A percentile compares a stretch with the other conserved stretches of the same genome.
Evolutionary conservation across 2,329 filamentous ascomycete species (phyloP).

Genomic region (Pseudogymnoascus sp.): DNA sequence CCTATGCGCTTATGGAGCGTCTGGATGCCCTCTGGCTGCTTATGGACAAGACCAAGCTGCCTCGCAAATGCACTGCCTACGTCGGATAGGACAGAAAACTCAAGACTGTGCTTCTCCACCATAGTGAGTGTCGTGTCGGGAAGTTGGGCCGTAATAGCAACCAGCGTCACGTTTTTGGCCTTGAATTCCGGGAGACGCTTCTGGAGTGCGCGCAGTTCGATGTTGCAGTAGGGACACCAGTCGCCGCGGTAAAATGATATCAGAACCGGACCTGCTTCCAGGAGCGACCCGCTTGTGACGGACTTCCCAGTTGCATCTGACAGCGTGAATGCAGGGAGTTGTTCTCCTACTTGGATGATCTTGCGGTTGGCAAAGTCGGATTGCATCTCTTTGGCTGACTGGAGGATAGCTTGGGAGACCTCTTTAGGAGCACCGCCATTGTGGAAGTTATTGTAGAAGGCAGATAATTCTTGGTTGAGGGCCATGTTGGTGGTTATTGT

Average conservation of each 20-base stretch:
- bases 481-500: slow-evolving; percentile 18
- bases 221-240: slow-evolving; percentile 42
- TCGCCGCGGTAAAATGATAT: slow-evolving; percentile 41
- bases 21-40: slow-evolving; percentile 26
- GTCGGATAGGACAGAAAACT: slow-evolving; percentile 37
- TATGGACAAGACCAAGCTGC: slow-evolving; percentile 33
- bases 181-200: slow-evolving; percentile 30
- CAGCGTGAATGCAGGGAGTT: slow-evolving; percentile 31
- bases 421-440: slow-evolving; percentile 11
- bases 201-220: slow-evolving; percentile 33
- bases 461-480: slow-evolving; percentile 15
- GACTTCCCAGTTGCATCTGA: slow-evolving; percentile 30
- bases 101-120: slow-evolving; percentile 34
- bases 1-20: slow-evolving; percentile 26
- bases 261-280: slow-evolving; percentile 30
- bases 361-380: slow-evolving; percentile 16
- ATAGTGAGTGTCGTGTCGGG: slow-evolving; percentile 33
- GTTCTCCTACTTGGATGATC: slow-evolving; percentile 30
- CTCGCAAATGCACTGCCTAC: slow-evolving; percentile 30
- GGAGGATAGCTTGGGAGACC: slow-evolving; percentile 15
- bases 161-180: slow-evolving; percentile 34
- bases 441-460: slow-evolving; percentile 16
- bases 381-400: neutral
- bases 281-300: slow-evolving; percentile 28
- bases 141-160: slow-evolving; percentile 37